Base-by-base conservation (phyloP, 1,139 yeast genomes). In the Candida tropicalis region DNA sequence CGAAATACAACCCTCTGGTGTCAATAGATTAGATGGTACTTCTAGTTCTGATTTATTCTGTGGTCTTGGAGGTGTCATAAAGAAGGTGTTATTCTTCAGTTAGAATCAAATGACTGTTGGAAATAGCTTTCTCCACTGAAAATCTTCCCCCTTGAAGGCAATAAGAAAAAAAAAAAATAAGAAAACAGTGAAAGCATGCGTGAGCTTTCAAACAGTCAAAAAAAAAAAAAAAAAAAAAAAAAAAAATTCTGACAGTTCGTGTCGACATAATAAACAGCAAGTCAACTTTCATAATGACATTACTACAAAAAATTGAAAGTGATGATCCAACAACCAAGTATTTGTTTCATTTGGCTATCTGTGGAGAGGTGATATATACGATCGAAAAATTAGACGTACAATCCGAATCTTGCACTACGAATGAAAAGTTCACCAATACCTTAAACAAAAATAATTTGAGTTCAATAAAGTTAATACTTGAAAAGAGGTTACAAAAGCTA, bases 1-100 rank as follows among this genome's bases (percentile, higher is more conserved):
- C 2, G 70, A 57, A 10, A 52, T 47, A 51, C 78, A 73, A 44
- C 63, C 66, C 16, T 59, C 62, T 3, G 66, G 62, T 2, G 63
- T 55, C 9, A 60, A 49, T n/a, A 67, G 50, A 12, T 41, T 34
- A 3, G 32, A 20, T n/a, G 54, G 54, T 2, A 43, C 17, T 12
- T 34, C 29, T 8, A 34, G 29, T 23, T 36, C 29, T 31, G 23
- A n/a, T 4, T 26, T 33, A 4, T 38, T 35, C 13, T 11, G 39
- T 18, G 28, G 38, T 5, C 5, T 7, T 25, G 34, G 11, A 4
- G 36, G 36, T 15, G 26, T 13, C 28, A 27, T 18, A 10, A 32
- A 3, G 32, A 8, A 12, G 9, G 13, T 31, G 12, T 16, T 9
- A 10, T 17, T 15, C 17, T 31, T 11, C 17, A 8, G 12, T 31